These are phyloP conservation scores for Cercospora sp. DNA, from an alignment of 2,329 filamentous ascomycete genomes.

Conservation along the genomic window DNA sequence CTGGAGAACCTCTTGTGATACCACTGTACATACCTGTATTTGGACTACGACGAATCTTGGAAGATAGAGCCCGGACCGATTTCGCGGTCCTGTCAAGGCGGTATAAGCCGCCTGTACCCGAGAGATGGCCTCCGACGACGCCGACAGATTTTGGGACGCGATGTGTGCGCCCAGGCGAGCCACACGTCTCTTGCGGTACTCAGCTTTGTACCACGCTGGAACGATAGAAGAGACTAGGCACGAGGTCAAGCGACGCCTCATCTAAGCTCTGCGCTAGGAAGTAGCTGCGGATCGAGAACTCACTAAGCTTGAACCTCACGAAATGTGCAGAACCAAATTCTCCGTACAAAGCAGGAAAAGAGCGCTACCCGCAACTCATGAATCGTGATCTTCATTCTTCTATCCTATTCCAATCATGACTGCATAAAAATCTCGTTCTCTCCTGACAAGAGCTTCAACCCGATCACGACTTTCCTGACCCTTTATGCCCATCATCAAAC, in stretches of 20 bases:
- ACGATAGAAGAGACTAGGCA: no score
- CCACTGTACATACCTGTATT: constrained; percentile 12
- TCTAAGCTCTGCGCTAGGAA: no score
- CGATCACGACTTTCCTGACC: not conserved
- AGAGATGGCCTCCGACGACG: not conserved
- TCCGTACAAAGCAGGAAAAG: not conserved
- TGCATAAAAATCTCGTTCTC: not conserved
- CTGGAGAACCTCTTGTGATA: constrained; percentile 7
- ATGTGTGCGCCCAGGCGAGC: not conserved
- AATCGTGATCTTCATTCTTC: not conserved
- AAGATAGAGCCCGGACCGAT: not conserved
- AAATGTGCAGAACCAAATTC: no score
- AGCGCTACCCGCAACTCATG: no score
- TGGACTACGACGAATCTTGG: not conserved
- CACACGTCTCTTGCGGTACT: no score
- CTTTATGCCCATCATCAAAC: constrained; percentile 43
- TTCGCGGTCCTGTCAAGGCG: not conserved
- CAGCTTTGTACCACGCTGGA: no score
- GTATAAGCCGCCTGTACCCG: not conserved
- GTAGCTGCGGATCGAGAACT: no score
- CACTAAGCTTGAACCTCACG: no score
- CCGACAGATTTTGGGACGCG: not conserved
- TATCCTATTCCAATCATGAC: not conserved
- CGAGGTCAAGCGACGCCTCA: no score
- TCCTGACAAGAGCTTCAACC: not conserved